A percentile compares a stretch with the other conserved stretches of the same genome.
These are phyloP conservation scores for Aurifilum marmelostoma DNA, from an alignment of 2,329 filamentous ascomycete species.

Conservation along the genomic window DNA sequence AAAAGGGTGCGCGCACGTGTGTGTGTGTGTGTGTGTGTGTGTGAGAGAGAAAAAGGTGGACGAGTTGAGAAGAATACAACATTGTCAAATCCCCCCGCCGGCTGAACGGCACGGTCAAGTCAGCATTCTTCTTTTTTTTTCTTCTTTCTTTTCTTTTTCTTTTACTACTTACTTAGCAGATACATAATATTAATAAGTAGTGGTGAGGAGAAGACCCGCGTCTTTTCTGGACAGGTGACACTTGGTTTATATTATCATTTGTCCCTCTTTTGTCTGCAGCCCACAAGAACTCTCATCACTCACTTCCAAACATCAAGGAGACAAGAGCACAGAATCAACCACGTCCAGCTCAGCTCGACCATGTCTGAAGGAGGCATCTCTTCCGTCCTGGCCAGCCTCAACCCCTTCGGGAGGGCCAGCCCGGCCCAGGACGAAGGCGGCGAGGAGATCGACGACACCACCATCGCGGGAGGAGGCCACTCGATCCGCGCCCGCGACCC, in stretches of 20 bases:
- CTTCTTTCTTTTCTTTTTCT: background rate
- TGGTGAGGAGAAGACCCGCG: background rate
- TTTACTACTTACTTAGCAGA: background rate
- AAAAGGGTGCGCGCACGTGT: background rate
- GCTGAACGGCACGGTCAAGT: background rate
- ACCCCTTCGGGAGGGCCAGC: conserved; percentile 39
- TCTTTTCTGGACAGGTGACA: background rate
- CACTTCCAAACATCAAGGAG: background rate
- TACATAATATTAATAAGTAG: background rate
- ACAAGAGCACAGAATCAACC: too few relatives aligned
- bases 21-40: too few relatives aligned
- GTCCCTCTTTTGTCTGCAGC: too few relatives aligned
- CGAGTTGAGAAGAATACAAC: background rate
- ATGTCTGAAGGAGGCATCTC: conserved; percentile 21
- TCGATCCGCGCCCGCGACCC: conserved; percentile 49
- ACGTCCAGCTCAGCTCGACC: too few relatives aligned
- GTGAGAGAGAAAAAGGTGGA: background rate
- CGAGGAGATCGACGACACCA: conserved; percentile 53
- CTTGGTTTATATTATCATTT: too few relatives aligned
- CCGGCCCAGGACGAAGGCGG: conserved; percentile 54
- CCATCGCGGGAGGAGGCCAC: conserved; percentile 64
- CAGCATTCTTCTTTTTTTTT: background rate
- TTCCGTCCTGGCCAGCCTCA: conserved; percentile 41
- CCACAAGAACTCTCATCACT: background rate
- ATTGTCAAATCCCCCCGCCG: background rate